Evolutionary conservation across 805 yeast species (phyloP).

Genomic region (Candida maesae): DNA sequence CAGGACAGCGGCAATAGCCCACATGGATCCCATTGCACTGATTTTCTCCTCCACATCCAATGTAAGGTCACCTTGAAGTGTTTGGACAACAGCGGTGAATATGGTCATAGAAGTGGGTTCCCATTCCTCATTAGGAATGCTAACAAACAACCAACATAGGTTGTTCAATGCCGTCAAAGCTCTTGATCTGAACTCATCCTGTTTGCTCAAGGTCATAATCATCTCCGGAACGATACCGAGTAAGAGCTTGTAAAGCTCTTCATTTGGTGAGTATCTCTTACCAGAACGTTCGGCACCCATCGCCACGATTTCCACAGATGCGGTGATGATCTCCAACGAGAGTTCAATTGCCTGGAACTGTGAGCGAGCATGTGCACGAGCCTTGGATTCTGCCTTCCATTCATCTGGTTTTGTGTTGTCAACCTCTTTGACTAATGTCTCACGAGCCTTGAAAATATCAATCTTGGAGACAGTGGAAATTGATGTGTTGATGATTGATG

Average conservation of each 20-base stretch:
- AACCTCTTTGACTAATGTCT: slow-evolving; percentile 23
- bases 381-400: slow-evolving; percentile 35
- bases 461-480: slow-evolving; percentile 29
- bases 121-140: slow-evolving; percentile 19
- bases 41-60: slow-evolving; percentile 29
- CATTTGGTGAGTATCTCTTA: slow-evolving; percentile 6
- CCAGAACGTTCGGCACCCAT: slow-evolving; percentile 16
- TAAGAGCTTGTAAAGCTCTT: slow-evolving; percentile 15
- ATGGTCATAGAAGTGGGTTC: slow-evolving; percentile 7
- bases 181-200: slow-evolving; percentile 48
- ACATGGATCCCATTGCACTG: slow-evolving; percentile 38
- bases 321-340: slow-evolving; percentile 71
- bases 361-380: slow-evolving; percentile 42
- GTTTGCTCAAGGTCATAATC: slow-evolving; percentile 38
- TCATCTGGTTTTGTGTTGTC: slow-evolving; percentile 32
- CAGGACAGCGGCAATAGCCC: slow-evolving; percentile 39
- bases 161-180: slow-evolving; percentile 70
- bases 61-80: slow-evolving; percentile 13
- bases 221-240: slow-evolving; percentile 29
- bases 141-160: slow-evolving; percentile 49
- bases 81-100: slow-evolving; percentile 13
- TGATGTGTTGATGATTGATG: slow-evolving; percentile 24
- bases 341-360: slow-evolving; percentile 64
- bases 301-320: slow-evolving; percentile 58
- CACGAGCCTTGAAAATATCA: slow-evolving; percentile 31